Evolutionary conservation across 2,329 filamentous ascomycete genomes (phyloP), one percentile per base, ranked within the genome.

Genomic region (Mollisia scopiformis): DNA sequence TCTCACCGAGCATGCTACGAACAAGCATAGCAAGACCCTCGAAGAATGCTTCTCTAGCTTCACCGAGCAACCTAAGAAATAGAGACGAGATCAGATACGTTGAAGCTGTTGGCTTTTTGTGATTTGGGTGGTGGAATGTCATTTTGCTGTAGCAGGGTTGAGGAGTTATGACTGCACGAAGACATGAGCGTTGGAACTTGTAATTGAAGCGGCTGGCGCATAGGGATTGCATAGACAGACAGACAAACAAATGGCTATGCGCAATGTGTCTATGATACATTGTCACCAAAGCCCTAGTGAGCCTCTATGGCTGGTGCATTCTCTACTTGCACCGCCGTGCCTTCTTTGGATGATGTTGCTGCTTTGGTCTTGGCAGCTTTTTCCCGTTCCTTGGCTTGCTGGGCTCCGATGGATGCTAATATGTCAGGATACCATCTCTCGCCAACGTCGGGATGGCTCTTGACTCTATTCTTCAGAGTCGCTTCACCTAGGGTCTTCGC

Each of bases 401-500:
- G 83, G 68, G 83, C 83, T 55, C 83, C 80, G 55, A 89, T 84
- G 62, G 80, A 79, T 62, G 75, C 75, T 65, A 79, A 65, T 41
- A 79, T 69, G 28, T 89, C 85, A 2, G 88, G 88, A 72, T 90
- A 91, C 86, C 91, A 96, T 69, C 87, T 80, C 80, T 93, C 90
- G 1, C 90, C 91, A 1, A 96, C 92, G 74, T 96, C 92, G 3
- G 89, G 90, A 77, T 96, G 92, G 67, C 89, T 93, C 82, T 93
- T 95, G 68, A 96, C 83, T 14, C 92, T 79, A 76, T 96, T 96
- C 77, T 91, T 84, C 73, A 96, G 77, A 61, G 91, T 96, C 11
- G 92, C 92, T 79, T 96, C 91, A 4, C 92, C 92, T 8, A 96
- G 77, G 66, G 84, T 88, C 72, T 84, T 86, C n/a, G 69, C 68